Conservation (phyloP, 192 early-diverging fungal genomes). For the Rhizophagus clarus region DNA sequence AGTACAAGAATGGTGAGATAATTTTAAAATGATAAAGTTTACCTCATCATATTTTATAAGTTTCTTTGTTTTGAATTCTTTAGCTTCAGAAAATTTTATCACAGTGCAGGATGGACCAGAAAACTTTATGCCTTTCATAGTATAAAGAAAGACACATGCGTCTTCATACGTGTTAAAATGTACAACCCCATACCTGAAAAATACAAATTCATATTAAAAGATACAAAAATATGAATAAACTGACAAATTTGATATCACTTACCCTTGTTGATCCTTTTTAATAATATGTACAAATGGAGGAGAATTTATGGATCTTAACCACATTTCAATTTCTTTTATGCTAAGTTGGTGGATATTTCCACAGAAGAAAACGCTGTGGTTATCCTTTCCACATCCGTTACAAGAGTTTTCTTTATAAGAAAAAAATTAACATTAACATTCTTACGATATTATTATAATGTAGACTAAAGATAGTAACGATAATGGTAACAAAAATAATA, state of each 20-base stretch:
- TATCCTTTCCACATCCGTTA: neutral
- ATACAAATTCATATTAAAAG: no score
- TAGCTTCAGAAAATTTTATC: no score
- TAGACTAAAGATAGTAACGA: no score
- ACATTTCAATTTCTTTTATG: neutral
- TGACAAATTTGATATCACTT: neutral
- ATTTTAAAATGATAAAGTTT: no score
- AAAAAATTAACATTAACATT: no score
- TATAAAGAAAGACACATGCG: neutral
- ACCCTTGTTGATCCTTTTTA: neutral
- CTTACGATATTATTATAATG: no score
- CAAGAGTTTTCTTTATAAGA: neutral
- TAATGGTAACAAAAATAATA: neutral
- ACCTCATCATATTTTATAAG: no score
- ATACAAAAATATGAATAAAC: no score
- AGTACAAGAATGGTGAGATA: no score
- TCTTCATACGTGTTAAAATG: neutral
- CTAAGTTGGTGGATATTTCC: neutral
- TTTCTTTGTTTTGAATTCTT: no score
- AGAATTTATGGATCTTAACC: neutral
- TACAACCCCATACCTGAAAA: neutral
- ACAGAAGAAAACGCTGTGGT: neutral
- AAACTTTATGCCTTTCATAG: neutral
- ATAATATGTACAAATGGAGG: neutral
- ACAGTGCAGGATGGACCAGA: neutral